Percentiles rank a stretch among this genome's conserved stretches.
phyloP scores from a whole-genome alignment of 2,329 filamentous ascomycete species.

The Penicillium sp. region DNA sequence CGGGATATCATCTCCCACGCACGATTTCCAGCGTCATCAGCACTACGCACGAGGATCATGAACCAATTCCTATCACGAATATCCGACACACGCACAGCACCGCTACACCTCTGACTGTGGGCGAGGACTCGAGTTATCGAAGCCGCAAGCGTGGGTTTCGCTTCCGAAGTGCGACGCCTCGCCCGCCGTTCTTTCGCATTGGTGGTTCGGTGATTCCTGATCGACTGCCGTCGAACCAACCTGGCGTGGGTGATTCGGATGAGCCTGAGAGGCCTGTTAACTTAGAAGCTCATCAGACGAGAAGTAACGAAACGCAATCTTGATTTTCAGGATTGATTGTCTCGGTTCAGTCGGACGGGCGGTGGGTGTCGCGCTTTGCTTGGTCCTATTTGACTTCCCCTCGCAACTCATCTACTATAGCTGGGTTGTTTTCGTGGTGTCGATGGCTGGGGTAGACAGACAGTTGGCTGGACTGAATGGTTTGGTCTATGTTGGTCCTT shows the following conservation, averaged over 20 bases:
- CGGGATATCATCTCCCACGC: constrained; percentile 49
- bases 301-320: background rate
- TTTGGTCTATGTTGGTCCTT: background rate
- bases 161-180: constrained; percentile 14
- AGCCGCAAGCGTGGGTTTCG: constrained; percentile 27
- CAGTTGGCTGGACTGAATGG: background rate
- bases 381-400: background rate
- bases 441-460: too few relatives aligned
- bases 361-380: background rate
- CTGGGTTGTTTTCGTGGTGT: too few relatives aligned
- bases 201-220: constrained; percentile 27
- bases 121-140: constrained; percentile 19
- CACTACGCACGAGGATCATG: constrained; percentile 32
- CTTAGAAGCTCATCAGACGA: constrained; percentile 21
- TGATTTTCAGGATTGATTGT: background rate
- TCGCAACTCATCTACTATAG: too few relatives aligned
- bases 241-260: constrained; percentile 24
- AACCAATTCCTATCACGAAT: constrained; percentile 32
- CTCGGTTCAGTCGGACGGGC: background rate
- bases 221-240: constrained; percentile 16
- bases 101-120: constrained; percentile 23
- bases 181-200: constrained; percentile 28
- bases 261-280: constrained; percentile 38
- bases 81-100: constrained; percentile 36
- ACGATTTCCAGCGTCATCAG: constrained; percentile 50